Base-by-base conservation (phyloP, 2,329 filamentous ascomycete species). In the Arthrobotrys entomopaga region DNA sequence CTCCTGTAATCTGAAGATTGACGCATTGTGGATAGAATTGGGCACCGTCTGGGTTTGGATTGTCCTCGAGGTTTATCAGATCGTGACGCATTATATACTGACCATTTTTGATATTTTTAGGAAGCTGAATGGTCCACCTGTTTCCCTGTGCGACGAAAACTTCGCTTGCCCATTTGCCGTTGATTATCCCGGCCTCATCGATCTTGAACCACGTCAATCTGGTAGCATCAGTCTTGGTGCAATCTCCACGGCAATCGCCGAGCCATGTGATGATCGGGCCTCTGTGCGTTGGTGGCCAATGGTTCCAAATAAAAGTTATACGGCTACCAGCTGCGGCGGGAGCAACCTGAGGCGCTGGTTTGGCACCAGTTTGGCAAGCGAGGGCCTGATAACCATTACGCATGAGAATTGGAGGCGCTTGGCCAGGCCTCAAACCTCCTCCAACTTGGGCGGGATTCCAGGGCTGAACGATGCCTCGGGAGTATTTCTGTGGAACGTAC, bases 51-150 rank as follows among this genome's bases (percentile, higher is more conserved):
- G 79, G 75, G 15, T 80, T 80, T 13, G 42, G 42, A 8, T 46
- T 46, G 15, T 79, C 42, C 42, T 46, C 42, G 5, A 46, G 42
- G 13, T 46, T 46, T 7, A 84, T 83, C 49, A 83, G 81, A 79
- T 87, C 86, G 77, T 87, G 85, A 1, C 86, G 81, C 22, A 87
- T 78, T 34, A 87, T 84, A 75, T 87, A 87, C 75, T 80, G 78
- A 19, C 81, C 81, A 4, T 80, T 66, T 15, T 79, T 79, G 54
- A 82, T 76, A 20, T 77, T 78, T 19, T 57, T 67, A 52, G 81
- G 81, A 24, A 82, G 79, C 26, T 77, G 80, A 59, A 80, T 80
- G 54, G 82, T 82, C 79, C 82, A 82, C 79, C 82, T 83, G 81
- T 84, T 85, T 78, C 86, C 86, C 78, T 84, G 82, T 77, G 81